Evolutionary conservation across 164 flowering plant species (phyloP), one percentile per base, ranked within the genome.

Genomic region (Hamamelis virginiana): DNA sequence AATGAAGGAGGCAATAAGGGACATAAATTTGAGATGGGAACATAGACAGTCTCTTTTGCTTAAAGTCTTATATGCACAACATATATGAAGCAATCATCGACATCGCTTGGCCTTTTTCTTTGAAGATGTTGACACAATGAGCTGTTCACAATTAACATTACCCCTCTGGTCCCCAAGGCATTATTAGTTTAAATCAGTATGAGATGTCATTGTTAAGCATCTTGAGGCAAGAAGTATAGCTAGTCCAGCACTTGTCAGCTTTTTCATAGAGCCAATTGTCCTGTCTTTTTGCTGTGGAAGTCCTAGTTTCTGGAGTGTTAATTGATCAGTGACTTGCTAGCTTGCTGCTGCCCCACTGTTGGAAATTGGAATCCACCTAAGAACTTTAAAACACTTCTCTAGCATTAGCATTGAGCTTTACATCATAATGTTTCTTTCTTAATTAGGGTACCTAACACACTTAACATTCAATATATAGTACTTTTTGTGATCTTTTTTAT

Each of bases 391-490:
- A 52, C 46, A 18, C 19, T 23, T n/a, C 18, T 26, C 41, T 23
- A 38, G 12, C 9, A 25, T 9, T 23, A 38, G 12, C 9, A 25
- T 9, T 19, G 21, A 26, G 57, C 51, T 19, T 65, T 65, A 48
- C 9, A n/a, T 33, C 4, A 60, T 23, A 52, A 15, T 25, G 1
- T 64, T 18, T 11, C 16, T 51, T 52, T 26, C 22, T 47, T 59
- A 8, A n/a, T n/a, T n/a, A 33, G 11, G n/a, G 27, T 27, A 71
- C 69, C 74, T 72, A 65, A 66, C 65, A 59, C 72, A 60, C 38
- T 57, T 23, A 11, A 18, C 43, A 18, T 28, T 59, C 22, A 59
- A 18, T 59, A 15, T 12, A 3, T 53, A 53, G 8, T n/a, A n/a
- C n/a, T 28, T 27, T 15, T 28, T 27, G 43, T 59, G 62, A 59